A percentile compares a stretch with the other conserved stretches of the same genome.
Conservation (phyloP, 1,284 basidiomycete species). For the Apiotrichum akiyoshidainum region DNA sequence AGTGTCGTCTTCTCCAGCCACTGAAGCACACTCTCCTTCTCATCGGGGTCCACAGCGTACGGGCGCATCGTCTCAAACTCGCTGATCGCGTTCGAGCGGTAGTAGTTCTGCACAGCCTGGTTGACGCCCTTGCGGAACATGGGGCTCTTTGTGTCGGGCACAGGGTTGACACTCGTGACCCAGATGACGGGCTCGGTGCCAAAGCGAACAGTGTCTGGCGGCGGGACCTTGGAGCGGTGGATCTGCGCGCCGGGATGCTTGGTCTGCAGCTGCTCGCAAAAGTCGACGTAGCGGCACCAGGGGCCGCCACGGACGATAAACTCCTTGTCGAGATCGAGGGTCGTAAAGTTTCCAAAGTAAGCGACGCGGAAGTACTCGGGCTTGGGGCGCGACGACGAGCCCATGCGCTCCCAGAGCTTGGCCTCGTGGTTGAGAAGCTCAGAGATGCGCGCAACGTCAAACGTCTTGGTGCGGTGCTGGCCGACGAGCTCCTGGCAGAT, state of each 20-base stretch:
- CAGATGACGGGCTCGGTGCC: slow-evolving; percentile 84
- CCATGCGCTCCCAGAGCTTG: slow-evolving; percentile 74
- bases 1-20: slow-evolving; percentile 88
- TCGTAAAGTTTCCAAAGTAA: slow-evolving; percentile 44
- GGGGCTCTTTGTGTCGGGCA: slow-evolving; percentile 72
- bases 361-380: slow-evolving; percentile 85
- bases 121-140: slow-evolving; percentile 86
- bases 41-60: slow-evolving; percentile 62
- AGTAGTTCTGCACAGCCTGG: slow-evolving; percentile 70
- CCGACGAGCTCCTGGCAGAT: slow-evolving; percentile 84
- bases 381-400: slow-evolving; percentile 75
- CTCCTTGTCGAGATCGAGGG: slow-evolving; percentile 46
- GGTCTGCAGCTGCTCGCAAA: slow-evolving; percentile 83
- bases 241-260: slow-evolving; percentile 86
- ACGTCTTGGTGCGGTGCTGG: slow-evolving; percentile 81
- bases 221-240: slow-evolving; percentile 70
- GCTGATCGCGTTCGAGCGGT: slow-evolving; percentile 63
- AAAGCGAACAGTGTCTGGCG: slow-evolving; percentile 73
- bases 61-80: slow-evolving; percentile 75
- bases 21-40: slow-evolving; percentile 54
- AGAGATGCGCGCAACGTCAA: slow-evolving; percentile 78
- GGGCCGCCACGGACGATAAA: slow-evolving; percentile 44
- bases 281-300: slow-evolving; percentile 43
- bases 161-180: slow-evolving; percentile 77
- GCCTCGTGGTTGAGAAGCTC: slow-evolving; percentile 84